Conservation (phyloP, 805 yeast species). For the Pichia cephalocereana region DNA sequence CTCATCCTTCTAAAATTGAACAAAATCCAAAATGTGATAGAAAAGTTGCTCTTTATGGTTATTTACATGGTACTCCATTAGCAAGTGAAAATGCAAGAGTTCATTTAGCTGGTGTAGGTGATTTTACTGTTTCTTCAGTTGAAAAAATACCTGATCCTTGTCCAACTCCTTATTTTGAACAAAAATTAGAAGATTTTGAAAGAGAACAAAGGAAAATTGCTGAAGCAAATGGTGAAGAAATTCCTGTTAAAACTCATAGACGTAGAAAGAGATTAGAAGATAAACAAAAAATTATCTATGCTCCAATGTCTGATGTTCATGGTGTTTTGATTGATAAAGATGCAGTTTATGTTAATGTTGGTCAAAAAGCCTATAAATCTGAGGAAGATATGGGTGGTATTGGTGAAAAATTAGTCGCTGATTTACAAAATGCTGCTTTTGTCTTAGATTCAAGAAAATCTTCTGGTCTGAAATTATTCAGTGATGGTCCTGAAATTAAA, state of each 20-base stretch:
- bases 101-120: slow-evolving; percentile 96
- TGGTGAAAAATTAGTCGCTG: slow-evolving; percentile 81
- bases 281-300: slow-evolving; percentile 87
- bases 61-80: slow-evolving; percentile 87
- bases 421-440: slow-evolving; percentile 61
- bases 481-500: slow-evolving; percentile 30
- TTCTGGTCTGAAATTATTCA: slow-evolving; percentile 66
- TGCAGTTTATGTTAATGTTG: slow-evolving; percentile 90
- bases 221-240: slow-evolving; percentile 47
- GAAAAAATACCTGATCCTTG: slow-evolving; percentile 97
- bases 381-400: slow-evolving; percentile 41
- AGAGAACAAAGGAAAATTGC: slow-evolving; percentile 62
- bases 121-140: slow-evolving; percentile 59
- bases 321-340: slow-evolving; percentile 96
- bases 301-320: slow-evolving; percentile 99
- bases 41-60: slow-evolving; percentile 87
- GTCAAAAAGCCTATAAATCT: slow-evolving; percentile 26
- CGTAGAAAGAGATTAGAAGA: slow-evolving; percentile 91
- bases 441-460: slow-evolving; percentile 43
- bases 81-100: slow-evolving; percentile 60
- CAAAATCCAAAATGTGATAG: slow-evolving; percentile 78
- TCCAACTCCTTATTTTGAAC: slow-evolving; percentile 92
- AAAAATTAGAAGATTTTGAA: slow-evolving; percentile 71
- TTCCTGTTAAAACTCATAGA: slow-evolving; percentile 35
- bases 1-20: slow-evolving; percentile 80